phyloP scores from a whole-genome alignment of 2,329 filamentous ascomycete genomes.

The Aspergillus sp. region DNA sequence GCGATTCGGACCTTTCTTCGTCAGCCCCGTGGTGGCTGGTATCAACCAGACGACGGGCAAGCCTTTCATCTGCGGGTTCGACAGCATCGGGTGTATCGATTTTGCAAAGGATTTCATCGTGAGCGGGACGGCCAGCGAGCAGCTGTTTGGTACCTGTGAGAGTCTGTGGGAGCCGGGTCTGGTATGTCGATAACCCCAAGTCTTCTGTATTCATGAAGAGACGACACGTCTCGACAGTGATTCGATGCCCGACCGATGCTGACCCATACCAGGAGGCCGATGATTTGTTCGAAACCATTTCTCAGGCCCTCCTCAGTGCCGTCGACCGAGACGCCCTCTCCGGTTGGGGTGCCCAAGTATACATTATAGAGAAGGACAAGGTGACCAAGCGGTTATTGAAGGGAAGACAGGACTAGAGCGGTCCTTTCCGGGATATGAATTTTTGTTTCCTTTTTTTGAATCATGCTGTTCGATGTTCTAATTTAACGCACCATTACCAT shows the following conservation, averaged over 20 bases:
- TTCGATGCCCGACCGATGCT: background rate
- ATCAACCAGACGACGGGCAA: slow-evolving; percentile 91
- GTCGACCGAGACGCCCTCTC: slow-evolving; percentile 95
- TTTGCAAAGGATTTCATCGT: slow-evolving; percentile 99
- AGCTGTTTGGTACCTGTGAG: slow-evolving; percentile 98
- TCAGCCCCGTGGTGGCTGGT: slow-evolving; percentile 90
- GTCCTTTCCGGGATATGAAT: slow-evolving; percentile 18
- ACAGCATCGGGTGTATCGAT: slow-evolving; percentile 98
- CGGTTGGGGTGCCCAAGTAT: slow-evolving; percentile 97
- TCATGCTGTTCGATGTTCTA: slow-evolving; percentile 13
- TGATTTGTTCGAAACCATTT: slow-evolving; percentile 97
- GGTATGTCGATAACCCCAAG: slow-evolving; percentile 55
- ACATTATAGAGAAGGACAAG: slow-evolving; percentile 99
- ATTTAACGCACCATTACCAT: slow-evolving; percentile 16
- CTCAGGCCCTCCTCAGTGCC: slow-evolving; percentile 90
- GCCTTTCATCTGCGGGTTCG: slow-evolving; percentile 98
- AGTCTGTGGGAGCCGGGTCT: slow-evolving; percentile 96
- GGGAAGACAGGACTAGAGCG: slow-evolving; percentile 82
- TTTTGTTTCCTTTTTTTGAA: slow-evolving; percentile 24
- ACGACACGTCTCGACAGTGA: background rate
- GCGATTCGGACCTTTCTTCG: slow-evolving; percentile 95
- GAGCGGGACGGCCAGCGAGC: slow-evolving; percentile 90
- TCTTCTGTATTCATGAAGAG: background rate
- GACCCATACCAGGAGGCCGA: slow-evolving; percentile 68
- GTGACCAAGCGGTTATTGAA: slow-evolving; percentile 98